Base-by-base conservation (phyloP, 306 rosid genomes). In the Ormosia emarginata region DNA sequence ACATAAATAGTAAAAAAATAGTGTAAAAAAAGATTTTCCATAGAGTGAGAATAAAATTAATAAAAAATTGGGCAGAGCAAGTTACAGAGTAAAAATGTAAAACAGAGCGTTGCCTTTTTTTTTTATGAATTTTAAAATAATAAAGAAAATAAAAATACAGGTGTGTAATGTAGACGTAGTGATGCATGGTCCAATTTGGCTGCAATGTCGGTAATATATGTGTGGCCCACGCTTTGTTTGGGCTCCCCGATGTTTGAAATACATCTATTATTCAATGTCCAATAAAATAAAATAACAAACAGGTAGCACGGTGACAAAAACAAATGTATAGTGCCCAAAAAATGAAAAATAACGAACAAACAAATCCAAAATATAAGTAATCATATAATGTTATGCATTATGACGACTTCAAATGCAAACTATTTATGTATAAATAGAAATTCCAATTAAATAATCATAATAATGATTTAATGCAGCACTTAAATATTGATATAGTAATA, bases 151-250 rank as follows among this genome's bases (percentile, higher is more conserved):
- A 39, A 39, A 12, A 65, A 68, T 17, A 8, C 7, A 17, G 4
- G 46, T 41, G 46, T 41, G 46, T 41, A 40, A 5, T 40, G 43
- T 4, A 40, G 7, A 41, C 7, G 46, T 1, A 6, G 46, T 7
- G 46, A 41, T 41, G 46, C 9, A 6, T 55, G 73, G 81, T 64
- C 73, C 52, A 77, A 77, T 49, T 77, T n/a, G 81, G 64, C 72
- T 34, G 71, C 80, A 46, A 62, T 32, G 53, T 30, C 49, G 52
- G 40, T 2, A 32, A 29, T 49, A 29, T 49, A 4, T 30, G 56
- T 57, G 55, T 73, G 32, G 29, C 0, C 53, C 59, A 68, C 67
- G 4, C 32, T 69, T 6, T 24, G 6, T 69, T 2, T 46, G 1
- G 15, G 2, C 41, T 11, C 41, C 7, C 76, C 44, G 7, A 13